Evolutionary conservation across 1,284 basidiomycete genomes (phyloP).

Genomic region (Phellinidium pouzarii): DNA sequence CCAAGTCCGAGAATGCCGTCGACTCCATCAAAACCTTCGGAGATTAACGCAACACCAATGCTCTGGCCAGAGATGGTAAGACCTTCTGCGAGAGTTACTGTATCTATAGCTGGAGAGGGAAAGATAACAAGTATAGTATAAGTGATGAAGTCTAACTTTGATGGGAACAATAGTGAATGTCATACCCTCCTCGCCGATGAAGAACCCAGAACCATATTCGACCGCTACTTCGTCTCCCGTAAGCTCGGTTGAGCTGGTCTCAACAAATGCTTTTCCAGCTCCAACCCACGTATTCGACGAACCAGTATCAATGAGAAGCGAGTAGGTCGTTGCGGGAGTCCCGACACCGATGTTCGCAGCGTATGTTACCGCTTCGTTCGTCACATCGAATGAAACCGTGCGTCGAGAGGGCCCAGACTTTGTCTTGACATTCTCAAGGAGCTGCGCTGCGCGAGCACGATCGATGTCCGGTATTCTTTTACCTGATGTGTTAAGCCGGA

Average conservation of each 20-base stretch:
- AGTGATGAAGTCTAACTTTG: background rate
- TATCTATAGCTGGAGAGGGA: slow-evolving; percentile 13
- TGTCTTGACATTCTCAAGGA: background rate
- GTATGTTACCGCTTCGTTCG: slow-evolving; percentile 13
- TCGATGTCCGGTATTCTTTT: slow-evolving; percentile 11
- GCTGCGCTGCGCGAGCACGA: slow-evolving; percentile 10
- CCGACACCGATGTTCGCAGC: slow-evolving; percentile 19
- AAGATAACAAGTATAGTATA: slow-evolving; percentile 1
- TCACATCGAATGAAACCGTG: slow-evolving; percentile 11
- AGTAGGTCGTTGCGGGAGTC: slow-evolving; percentile 18
- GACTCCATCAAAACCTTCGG: slow-evolving; percentile 20
- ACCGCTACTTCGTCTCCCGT: slow-evolving; percentile 17
- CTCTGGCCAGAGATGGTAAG: slow-evolving; percentile 20
- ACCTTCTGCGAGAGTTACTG: slow-evolving; percentile 17
- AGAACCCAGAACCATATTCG: slow-evolving; percentile 19
- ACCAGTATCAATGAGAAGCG: slow-evolving; percentile 21
- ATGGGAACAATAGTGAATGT: background rate
- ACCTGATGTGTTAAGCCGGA: slow-evolving; percentile 10
- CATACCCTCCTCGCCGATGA: slow-evolving; percentile 19
- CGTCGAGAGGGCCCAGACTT: background rate
- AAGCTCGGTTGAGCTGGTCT: slow-evolving; percentile 13
- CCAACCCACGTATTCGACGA: slow-evolving; percentile 22
- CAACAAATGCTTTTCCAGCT: slow-evolving; percentile 16
- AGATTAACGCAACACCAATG: slow-evolving; percentile 20
- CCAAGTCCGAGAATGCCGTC: slow-evolving; percentile 22